phyloP scores from a whole-genome alignment of 176 grass and related monocot genomes.

The Raddia distichophylla region DNA sequence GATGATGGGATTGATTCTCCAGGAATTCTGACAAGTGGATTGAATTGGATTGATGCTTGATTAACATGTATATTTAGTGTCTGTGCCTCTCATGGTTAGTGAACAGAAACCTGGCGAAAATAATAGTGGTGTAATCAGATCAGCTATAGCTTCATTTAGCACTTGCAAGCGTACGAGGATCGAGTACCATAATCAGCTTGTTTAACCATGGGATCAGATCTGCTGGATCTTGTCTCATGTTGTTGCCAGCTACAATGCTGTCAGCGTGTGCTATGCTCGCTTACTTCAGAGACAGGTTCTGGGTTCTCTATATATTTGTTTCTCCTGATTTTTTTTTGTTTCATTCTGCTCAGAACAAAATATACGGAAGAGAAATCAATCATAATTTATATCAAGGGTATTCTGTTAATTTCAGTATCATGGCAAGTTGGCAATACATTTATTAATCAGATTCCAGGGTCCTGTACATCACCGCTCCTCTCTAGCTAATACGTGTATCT shows the following conservation, averaged over 20 bases:
- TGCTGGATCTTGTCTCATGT: background rate
- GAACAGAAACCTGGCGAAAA: background rate
- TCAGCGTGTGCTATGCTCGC: background rate
- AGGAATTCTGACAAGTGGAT: background rate
- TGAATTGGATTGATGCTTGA: background rate
- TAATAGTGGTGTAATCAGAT: background rate
- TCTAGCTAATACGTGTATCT: background rate
- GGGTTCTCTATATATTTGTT: too few relatives aligned
- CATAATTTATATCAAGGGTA: too few relatives aligned
- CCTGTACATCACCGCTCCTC: background rate
- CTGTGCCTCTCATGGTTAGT: background rate
- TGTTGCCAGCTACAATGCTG: background rate
- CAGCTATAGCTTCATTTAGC: background rate
- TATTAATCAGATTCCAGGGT: background rate
- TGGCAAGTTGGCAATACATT: background rate
- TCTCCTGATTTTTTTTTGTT: background rate
- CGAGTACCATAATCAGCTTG: background rate
- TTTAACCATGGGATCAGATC: background rate
- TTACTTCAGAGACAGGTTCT: background rate
- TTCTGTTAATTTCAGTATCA: too few relatives aligned
- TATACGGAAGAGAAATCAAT: background rate
- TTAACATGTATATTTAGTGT: constrained; percentile 5
- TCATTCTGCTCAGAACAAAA: background rate
- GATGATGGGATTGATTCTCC: background rate
- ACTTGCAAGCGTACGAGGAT: too few relatives aligned